A percentile compares a stretch with the other conserved stretches of the same genome.
phyloP scores from a whole-genome alignment of 2,329 filamentous ascomycete genomes.

The Aspergillus japonicus region DNA sequence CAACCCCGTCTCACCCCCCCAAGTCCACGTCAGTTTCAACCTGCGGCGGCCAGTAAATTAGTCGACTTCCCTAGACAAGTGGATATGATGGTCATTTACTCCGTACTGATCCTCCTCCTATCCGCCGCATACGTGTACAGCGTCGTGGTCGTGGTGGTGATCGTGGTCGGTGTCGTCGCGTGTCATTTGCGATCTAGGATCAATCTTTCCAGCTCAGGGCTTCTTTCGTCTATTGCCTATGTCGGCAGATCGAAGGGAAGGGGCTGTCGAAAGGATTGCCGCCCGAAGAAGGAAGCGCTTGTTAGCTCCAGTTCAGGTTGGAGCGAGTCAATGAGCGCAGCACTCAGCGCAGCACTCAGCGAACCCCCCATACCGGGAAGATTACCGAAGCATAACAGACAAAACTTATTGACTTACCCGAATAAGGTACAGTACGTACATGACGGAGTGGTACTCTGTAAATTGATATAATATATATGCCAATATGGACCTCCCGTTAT shows the following conservation, averaged over 20 bases:
- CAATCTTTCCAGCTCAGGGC: too few species aligned
- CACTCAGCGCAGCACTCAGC: background rate
- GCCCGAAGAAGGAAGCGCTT: background rate
- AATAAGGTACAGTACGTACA: too few species aligned
- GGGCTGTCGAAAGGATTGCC: background rate
- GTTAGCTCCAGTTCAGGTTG: background rate
- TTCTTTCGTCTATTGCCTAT: background rate
- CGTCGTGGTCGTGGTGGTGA: background rate
- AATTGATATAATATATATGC: too few species aligned
- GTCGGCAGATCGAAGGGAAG: background rate
- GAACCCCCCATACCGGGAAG: background rate
- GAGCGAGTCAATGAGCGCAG: background rate
- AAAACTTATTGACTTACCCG: background rate
- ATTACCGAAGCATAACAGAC: background rate
- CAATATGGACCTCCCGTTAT: background rate
- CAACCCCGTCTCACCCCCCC: constrained; percentile 8
- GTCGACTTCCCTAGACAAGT: background rate
- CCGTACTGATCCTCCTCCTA: background rate
- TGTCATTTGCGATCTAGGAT: background rate
- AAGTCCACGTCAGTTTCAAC: constrained; percentile 19
- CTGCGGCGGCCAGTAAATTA: constrained; percentile 7
- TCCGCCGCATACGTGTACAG: background rate
- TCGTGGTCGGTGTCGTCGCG: background rate
- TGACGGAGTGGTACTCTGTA: too few species aligned
- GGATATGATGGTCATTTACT: constrained; percentile 6